phyloP scores from a whole-genome alignment of 345 rosid genomes.

The Trapa incisa region DNA sequence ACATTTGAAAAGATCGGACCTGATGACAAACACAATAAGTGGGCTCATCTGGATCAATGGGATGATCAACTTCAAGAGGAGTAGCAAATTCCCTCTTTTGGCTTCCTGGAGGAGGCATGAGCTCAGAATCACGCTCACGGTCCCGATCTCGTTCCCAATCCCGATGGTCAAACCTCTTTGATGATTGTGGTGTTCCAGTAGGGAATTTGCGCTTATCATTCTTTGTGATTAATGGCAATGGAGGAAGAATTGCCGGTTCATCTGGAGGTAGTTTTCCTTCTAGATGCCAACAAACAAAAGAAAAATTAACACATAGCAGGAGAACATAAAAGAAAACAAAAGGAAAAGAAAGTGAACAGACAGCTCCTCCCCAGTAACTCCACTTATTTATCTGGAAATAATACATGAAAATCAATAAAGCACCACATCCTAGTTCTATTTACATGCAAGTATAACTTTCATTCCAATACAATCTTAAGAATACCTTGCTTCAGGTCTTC shows the following conservation, averaged over 20 bases:
- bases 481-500: constrained; percentile 94
- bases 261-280: constrained; percentile 89
- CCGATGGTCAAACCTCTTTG: constrained; percentile 66
- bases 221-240: constrained; percentile 68
- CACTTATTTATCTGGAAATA: neutral
- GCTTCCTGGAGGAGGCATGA: constrained; percentile 98
- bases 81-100: constrained; percentile 52
- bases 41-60: constrained; percentile 97
- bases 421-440: neutral
- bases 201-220: constrained; percentile 56
- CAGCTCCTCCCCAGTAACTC: neutral
- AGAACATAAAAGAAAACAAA: constrained; percentile 8
- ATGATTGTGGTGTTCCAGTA: constrained; percentile 61
- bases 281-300: constrained; percentile 18
- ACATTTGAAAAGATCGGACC: constrained; percentile 30
- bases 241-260: constrained; percentile 83
- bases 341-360: neutral
- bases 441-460: neutral
- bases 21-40: constrained; percentile 97
- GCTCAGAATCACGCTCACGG: constrained; percentile 88
- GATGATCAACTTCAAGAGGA: constrained; percentile 61
- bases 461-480: neutral
- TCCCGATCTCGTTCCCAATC: constrained; percentile 87
- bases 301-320: constrained; percentile 9
- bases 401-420: neutral